Evolutionary conservation across 495 filamentous ascomycete species (phyloP).

Genomic region (Glarea lozoyensis): DNA sequence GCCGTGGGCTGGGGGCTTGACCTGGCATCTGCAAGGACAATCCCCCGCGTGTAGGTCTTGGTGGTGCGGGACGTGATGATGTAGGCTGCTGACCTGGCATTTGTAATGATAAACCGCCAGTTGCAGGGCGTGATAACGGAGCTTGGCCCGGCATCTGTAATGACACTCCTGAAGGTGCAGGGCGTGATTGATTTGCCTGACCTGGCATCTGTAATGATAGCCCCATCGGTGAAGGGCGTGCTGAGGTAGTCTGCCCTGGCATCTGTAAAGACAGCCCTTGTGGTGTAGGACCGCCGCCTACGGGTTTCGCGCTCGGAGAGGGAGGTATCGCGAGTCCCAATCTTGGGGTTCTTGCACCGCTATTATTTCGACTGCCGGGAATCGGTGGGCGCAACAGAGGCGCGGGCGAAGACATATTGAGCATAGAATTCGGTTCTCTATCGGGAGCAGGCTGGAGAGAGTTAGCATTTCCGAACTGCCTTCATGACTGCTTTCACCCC

Average conservation of each 20-base stretch:
- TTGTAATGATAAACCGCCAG: too few relatives aligned
- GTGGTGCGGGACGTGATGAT: too few relatives aligned
- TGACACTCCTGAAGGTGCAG: too few relatives aligned
- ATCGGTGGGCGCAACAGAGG: slow-evolving; percentile 80
- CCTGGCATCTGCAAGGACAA: too few relatives aligned
- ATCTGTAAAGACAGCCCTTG: slow-evolving; percentile 23
- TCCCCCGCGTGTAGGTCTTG: too few relatives aligned
- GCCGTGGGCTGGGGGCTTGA: slow-evolving; percentile 34
- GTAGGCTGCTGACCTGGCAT: too few relatives aligned
- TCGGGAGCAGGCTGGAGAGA: slow-evolving; percentile 5
- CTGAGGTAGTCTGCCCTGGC: slow-evolving; percentile 23
- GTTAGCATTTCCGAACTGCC: slow-evolving; percentile 4
- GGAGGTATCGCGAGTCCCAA: slow-evolving; percentile 82
- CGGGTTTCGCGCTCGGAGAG: slow-evolving; percentile 69
- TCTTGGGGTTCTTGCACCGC: slow-evolving; percentile 59
- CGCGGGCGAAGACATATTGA: slow-evolving; percentile 65
- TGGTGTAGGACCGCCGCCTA: slow-evolving; percentile 29
- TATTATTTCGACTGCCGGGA: slow-evolving; percentile 57
- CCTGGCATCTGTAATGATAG: slow-evolving; percentile 26
- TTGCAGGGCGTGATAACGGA: too few relatives aligned
- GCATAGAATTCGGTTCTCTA: slow-evolving; percentile 5
- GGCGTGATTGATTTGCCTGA: too few relatives aligned
- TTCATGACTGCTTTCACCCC: too few relatives aligned
- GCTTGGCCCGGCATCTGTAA: too few relatives aligned
- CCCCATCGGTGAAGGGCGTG: slow-evolving; percentile 39